phyloP scores from a whole-genome alignment of 1,139 yeast genomes.

The Pichia sp. region DNA sequence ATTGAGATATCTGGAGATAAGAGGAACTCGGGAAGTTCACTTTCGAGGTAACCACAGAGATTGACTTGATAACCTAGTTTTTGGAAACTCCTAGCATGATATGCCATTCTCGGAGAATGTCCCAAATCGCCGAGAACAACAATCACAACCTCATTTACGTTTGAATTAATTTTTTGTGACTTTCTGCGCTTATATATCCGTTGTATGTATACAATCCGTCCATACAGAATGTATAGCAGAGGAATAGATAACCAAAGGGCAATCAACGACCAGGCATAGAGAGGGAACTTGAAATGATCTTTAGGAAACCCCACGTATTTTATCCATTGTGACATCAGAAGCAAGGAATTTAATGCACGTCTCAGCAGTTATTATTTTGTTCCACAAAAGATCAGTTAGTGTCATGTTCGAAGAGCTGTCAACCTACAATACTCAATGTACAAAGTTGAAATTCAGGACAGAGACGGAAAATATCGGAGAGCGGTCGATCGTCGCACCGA shows the following conservation, averaged over 20 bases:
- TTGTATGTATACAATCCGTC: conserved; percentile 28
- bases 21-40: conserved; percentile 48
- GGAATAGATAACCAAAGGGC: conserved; percentile 37
- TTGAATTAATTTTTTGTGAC: conserved; percentile 1
- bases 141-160: conserved; percentile 50
- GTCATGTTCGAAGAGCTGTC: neutral
- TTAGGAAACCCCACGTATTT: conserved; percentile 26
- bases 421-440: too few species aligned
- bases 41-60: conserved; percentile 78
- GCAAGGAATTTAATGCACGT: neutral
- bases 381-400: neutral
- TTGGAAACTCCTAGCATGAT: conserved; percentile 83
- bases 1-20: conserved; percentile 46
- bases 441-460: too few species aligned
- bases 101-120: conserved; percentile 92
- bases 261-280: conserved; percentile 33
- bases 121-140: conserved; percentile 92
- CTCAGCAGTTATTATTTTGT: too few species aligned
- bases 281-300: conserved; percentile 21
- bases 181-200: conserved; percentile 34
- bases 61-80: conserved; percentile 68
- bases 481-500: too few species aligned
- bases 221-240: conserved; percentile 1
- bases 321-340: conserved; percentile 21
- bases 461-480: too few species aligned